Percentiles rank a stretch among this genome's conserved stretches.
Evolutionary conservation across 495 filamentous ascomycete genomes (phyloP).

Genomic region (Parmelia sp.): DNA sequence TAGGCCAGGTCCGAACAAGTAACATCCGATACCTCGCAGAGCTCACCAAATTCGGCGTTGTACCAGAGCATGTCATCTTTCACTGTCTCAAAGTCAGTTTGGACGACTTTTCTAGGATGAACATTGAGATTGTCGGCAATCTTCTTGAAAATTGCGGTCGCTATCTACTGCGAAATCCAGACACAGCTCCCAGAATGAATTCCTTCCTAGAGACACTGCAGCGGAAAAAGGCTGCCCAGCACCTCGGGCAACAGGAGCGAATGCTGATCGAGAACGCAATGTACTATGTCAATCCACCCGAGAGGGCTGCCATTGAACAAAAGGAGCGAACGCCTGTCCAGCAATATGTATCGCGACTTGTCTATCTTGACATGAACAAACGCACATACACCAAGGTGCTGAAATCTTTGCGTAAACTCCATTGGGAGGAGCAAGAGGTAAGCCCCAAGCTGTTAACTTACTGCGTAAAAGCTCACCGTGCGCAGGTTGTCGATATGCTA

Average conservation of each 20-base stretch:
- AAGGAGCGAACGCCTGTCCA: conserved; percentile 93
- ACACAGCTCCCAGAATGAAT: conserved; percentile 85
- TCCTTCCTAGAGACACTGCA: conserved; percentile 92
- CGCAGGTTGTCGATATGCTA: conserved; percentile 67
- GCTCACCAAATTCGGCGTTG: conserved; percentile 94
- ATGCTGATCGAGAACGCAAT: conserved; percentile 98
- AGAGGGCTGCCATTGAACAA: conserved; percentile 87
- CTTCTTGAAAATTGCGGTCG: conserved; percentile 96
- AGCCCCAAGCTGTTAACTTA: conserved; percentile 8
- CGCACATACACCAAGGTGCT: conserved; percentile 87
- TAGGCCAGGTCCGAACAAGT: conserved; percentile 86
- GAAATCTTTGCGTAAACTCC: conserved; percentile 87
- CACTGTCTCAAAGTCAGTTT: conserved; percentile 96
- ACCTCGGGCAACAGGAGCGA: conserved; percentile 89
- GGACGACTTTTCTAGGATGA: conserved; percentile 96
- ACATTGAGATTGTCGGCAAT: conserved; percentile 97
- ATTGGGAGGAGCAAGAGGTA: conserved; percentile 92
- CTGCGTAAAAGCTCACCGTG: conserved; percentile 1
- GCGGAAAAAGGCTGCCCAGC: conserved; percentile 91
- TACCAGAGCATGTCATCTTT: conserved; percentile 98
- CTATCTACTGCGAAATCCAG: conserved; percentile 87
- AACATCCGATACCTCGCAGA: conserved; percentile 97
- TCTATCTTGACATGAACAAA: conserved; percentile 91
- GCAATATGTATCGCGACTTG: conserved; percentile 80
- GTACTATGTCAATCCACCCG: conserved; percentile 95